phyloP scores from a whole-genome alignment of 306 rosid species.

The Vigna unguiculata region DNA sequence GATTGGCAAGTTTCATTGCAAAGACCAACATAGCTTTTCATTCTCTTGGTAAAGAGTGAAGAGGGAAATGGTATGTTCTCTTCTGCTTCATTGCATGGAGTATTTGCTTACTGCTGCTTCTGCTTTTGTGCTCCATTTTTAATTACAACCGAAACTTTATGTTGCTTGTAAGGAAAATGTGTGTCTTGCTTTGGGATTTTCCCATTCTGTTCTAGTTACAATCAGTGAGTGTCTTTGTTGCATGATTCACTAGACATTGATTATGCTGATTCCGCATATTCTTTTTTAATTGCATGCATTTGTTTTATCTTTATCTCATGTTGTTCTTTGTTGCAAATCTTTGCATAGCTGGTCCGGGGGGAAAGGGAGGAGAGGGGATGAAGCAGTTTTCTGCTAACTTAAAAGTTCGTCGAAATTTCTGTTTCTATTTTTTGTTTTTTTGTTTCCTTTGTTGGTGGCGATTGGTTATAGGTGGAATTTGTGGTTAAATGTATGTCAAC shows the following conservation, averaged over 20 bases:
- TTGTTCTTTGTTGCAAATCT: background rate
- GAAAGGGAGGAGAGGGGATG: too few relatives aligned
- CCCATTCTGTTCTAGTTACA: background rate
- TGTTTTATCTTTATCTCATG: background rate
- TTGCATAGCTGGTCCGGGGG: background rate
- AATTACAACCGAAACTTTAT: background rate
- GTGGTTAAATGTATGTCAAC: background rate
- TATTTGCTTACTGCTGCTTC: conserved; percentile 40
- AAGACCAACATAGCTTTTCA: conserved; percentile 9
- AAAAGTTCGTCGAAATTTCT: background rate
- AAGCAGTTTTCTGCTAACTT: background rate
- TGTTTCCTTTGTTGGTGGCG: background rate
- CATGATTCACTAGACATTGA: background rate
- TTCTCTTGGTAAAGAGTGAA: conserved; percentile 21
- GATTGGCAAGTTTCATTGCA: conserved; percentile 14
- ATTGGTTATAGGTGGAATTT: background rate
- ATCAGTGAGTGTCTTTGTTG: background rate
- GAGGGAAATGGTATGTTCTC: conserved; percentile 60
- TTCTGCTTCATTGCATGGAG: conserved; percentile 21
- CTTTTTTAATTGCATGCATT: background rate
- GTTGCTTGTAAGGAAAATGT: background rate
- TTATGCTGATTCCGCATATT: background rate
- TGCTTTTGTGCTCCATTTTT: conserved; percentile 26
- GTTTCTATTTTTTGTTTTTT: background rate
- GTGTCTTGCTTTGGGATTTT: background rate